Evolutionary conservation across 2,329 filamentous ascomycete species (phyloP).

Genomic region (Aspergillus terreus): DNA sequence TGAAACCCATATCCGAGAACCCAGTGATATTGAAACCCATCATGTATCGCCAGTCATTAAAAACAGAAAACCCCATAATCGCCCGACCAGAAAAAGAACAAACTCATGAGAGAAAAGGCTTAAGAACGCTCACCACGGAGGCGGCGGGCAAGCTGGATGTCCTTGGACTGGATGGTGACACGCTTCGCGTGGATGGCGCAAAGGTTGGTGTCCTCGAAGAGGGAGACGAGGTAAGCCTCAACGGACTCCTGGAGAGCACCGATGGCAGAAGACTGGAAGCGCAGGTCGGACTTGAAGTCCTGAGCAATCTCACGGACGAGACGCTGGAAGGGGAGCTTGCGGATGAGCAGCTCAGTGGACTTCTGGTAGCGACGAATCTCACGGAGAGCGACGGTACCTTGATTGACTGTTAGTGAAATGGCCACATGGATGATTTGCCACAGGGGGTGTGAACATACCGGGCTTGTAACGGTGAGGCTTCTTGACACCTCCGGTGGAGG

Average conservation of each 20-base stretch:
- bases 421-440: not conserved
- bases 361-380: conserved; percentile 99
- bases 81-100: conserved; percentile 32
- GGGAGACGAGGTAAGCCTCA: conserved; percentile 96
- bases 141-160: conserved; percentile 93
- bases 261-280: conserved; percentile 98
- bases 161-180: conserved; percentile 91
- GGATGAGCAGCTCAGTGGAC: conserved; percentile 90
- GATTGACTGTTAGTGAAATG: conserved; percentile 24
- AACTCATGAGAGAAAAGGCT: conserved; percentile 29
- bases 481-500: conserved; percentile 95
- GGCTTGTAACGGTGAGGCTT: conserved; percentile 90
- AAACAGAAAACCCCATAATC: conserved; percentile 37
- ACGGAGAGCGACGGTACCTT: conserved; percentile 87
- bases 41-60: conserved; percentile 43
- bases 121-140: conserved; percentile 92
- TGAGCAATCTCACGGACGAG: conserved; percentile 95
- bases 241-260: conserved; percentile 97
- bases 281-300: conserved; percentile 91
- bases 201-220: conserved; percentile 97
- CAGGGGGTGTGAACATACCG: conserved; percentile 44
- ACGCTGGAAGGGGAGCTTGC: conserved; percentile 97
- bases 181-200: conserved; percentile 99
- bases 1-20: conserved; percentile 35
- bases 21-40: conserved; percentile 42